phyloP scores from a whole-genome alignment of 208 protist species.

The Angomonas ambiguus region DNA sequence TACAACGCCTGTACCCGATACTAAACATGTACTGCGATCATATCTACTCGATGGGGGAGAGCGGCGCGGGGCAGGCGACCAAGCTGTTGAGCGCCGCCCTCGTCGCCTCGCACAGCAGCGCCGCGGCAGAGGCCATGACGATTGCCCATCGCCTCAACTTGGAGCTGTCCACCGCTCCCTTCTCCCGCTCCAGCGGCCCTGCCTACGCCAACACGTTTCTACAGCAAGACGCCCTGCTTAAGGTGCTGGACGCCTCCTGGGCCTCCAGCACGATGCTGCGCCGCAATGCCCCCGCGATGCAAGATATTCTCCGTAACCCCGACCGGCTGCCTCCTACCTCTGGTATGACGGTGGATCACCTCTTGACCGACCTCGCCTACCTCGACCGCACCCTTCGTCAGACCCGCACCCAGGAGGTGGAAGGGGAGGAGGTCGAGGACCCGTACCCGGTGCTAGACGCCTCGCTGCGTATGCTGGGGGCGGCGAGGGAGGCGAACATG shows the following conservation, averaged over 20 bases:
- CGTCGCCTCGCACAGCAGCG: constrained; percentile 80
- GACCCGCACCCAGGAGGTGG: not conserved
- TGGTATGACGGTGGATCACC: constrained; percentile 42
- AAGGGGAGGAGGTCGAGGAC: constrained; percentile 41
- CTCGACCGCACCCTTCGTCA: constrained; percentile 58
- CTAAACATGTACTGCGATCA: constrained; percentile 84
- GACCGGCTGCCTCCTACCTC: constrained; percentile 61
- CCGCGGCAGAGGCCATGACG: constrained; percentile 81
- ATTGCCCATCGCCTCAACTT: constrained; percentile 76
- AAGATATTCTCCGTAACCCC: constrained; percentile 74
- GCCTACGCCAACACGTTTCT: not conserved
- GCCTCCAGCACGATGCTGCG: constrained; percentile 83
- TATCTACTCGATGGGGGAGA: constrained; percentile 80
- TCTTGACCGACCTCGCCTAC: constrained; percentile 66
- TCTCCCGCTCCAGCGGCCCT: not conserved
- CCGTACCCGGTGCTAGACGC: constrained; percentile 71
- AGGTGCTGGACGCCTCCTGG: constrained; percentile 84
- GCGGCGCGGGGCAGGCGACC: constrained; percentile 59
- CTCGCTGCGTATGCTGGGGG: constrained; percentile 67
- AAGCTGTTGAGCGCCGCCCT: constrained; percentile 84
- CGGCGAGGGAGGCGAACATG: constrained; percentile 61
- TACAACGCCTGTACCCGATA: constrained; percentile 69
- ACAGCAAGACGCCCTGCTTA: constrained; percentile 61
- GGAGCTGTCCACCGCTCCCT: constrained; percentile 15
- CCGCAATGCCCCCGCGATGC: constrained; percentile 76